Base-by-base conservation (phyloP, 140 eudicot genomes). In the Bidens hawaiensis region DNA sequence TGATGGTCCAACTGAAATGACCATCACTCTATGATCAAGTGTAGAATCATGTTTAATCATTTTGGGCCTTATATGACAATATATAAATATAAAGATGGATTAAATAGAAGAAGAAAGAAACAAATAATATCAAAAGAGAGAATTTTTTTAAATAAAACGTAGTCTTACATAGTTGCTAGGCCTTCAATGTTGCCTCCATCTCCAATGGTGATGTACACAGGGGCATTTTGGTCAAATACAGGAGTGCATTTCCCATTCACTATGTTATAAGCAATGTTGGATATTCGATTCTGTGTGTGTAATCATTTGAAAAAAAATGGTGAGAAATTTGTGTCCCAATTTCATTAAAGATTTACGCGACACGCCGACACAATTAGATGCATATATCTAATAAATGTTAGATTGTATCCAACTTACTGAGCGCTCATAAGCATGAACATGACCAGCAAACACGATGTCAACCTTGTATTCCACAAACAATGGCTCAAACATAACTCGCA, bases 171-270 rank as follows among this genome's bases (percentile, higher is more conserved):
- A 67, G 68, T 74, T 64, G 87, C 81, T 53, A 81, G 58, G 23
- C 83, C 87, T 64, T 81, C 87, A 26, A 64, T 51, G 60, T 81
- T 81, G 75, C 87, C 87, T 59, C 87, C 87, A 67, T 81, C 87
- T 14, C 87, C 87, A 21, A 81, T 74, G 66, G 80, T 81, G 65
- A 81, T 81, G 70, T 81, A 81, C 25, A 81, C 83, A 21, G 87
- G 87, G 60, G 87, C 87, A 42, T 76, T 59, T 53, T 64, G 62
- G 69, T 81, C 83, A 14, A 22, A n/a, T 10, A 77, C 72, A 11
- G 87, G 83, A 34, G 28, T 41, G 31, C 87, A 73, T 45, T 56
- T 26, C 53, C 87, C 87, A 19, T 77, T 81, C 17, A 74, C 71
- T 25, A 81, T 67, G 78, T 77, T 81, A 65, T 77, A 81, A 33